Percentiles rank a stretch among this genome's conserved stretches.
phyloP scores from a whole-genome alignment of 805 yeast species.

The Suhomyces canberraensis region DNA sequence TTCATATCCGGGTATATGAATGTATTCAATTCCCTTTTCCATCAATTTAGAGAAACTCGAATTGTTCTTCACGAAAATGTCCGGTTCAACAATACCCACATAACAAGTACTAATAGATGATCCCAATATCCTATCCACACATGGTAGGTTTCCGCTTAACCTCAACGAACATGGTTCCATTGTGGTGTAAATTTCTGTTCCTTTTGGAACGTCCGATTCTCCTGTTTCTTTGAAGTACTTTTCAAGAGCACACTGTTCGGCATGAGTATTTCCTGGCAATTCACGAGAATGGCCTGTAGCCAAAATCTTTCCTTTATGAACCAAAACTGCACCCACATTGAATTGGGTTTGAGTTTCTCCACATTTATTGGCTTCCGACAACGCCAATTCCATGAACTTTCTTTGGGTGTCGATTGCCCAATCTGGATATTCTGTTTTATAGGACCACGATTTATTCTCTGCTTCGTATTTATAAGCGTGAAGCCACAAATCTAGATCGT shows the following conservation, averaged over 20 bases:
- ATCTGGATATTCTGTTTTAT: constrained; percentile 70
- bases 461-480: constrained; percentile 85
- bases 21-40: constrained; percentile 61
- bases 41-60: constrained; percentile 54
- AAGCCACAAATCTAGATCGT: constrained; percentile 83
- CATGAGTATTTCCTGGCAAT: constrained; percentile 92
- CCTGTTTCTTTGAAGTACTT: constrained; percentile 53
- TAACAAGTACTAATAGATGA: constrained; percentile 65
- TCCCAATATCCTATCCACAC: constrained; percentile 72
- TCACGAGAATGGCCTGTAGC: constrained; percentile 88
- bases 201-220: constrained; percentile 53
- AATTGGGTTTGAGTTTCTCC: constrained; percentile 82
- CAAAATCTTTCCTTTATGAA: constrained; percentile 55
- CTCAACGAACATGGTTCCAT: constrained; percentile 96
- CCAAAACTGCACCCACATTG: constrained; percentile 90
- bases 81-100: constrained; percentile 92
- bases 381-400: constrained; percentile 69
- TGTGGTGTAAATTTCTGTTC: constrained; percentile 84
- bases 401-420: constrained; percentile 71
- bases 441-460: constrained; percentile 58
- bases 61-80: constrained; percentile 79
- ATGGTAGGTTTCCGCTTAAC: constrained; percentile 85
- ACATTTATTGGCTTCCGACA: constrained; percentile 76
- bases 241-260: constrained; percentile 90
- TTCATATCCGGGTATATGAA: constrained; percentile 82